These are phyloP conservation scores for Sonneratia alba DNA, from an alignment of 345 rosid genomes.

Conservation along the genomic window DNA sequence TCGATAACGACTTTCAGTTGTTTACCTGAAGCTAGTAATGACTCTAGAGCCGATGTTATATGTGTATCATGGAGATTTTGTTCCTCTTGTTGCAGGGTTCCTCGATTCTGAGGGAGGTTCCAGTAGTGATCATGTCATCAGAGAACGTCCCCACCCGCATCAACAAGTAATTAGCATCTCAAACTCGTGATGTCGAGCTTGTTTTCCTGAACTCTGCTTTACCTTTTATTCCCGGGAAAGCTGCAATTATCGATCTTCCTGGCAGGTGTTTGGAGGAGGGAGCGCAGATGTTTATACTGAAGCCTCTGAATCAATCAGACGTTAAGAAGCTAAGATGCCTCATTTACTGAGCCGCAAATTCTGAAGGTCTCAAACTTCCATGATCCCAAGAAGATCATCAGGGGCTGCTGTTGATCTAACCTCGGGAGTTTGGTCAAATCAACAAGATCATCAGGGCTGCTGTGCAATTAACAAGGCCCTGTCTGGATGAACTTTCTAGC, in stretches of 20 bases:
- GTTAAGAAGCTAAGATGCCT: constrained; percentile 46
- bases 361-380: neutral
- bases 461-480: neutral
- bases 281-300: constrained; percentile 80
- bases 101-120: constrained; percentile 54
- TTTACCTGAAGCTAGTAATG: no score
- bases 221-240: neutral
- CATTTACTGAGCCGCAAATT: constrained; percentile 33
- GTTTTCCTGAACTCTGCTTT: neutral
- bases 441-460: neutral
- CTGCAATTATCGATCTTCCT: neutral
- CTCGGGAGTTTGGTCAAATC: neutral
- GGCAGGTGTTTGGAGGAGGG: constrained; percentile 75
- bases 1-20: neutral
- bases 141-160: constrained; percentile 70
- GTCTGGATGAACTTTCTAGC: neutral
- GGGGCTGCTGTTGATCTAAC: neutral
- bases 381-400: neutral
- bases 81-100: constrained; percentile 41
- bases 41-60: no score
- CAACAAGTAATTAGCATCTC: constrained; percentile 34
- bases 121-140: constrained; percentile 81
- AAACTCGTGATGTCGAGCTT: neutral
- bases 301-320: constrained; percentile 75
- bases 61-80: no score